Conservation (phyloP, 306 rosid genomes). For the Canavalia ensiformis region DNA sequence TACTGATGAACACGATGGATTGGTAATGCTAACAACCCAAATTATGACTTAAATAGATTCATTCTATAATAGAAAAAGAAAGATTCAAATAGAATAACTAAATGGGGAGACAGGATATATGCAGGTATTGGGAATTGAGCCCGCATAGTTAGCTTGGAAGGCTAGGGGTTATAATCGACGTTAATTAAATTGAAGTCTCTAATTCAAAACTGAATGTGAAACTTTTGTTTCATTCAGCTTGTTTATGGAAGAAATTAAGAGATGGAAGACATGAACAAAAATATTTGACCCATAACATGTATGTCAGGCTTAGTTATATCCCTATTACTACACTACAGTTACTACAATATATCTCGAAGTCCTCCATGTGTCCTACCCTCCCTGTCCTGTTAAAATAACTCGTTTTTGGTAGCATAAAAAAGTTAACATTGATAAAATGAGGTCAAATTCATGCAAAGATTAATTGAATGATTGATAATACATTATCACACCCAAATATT, state of each 20-base stretch:
- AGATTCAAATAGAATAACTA: too few relatives aligned
- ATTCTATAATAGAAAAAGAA: too few relatives aligned
- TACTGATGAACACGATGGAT: neutral
- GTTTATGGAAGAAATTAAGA: too few relatives aligned
- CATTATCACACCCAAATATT: neutral
- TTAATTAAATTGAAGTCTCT: too few relatives aligned
- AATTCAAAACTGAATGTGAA: too few relatives aligned
- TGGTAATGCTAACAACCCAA: neutral
- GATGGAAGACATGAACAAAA: too few relatives aligned
- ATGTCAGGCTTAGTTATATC: neutral
- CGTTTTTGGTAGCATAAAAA: neutral
- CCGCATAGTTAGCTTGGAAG: too few relatives aligned
- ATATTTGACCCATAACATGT: too few relatives aligned
- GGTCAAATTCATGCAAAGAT: neutral
- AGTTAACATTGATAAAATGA: slow-evolving; percentile 1
- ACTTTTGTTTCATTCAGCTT: too few relatives aligned
- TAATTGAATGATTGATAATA: neutral
- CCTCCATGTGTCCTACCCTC: neutral
- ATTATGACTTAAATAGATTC: neutral
- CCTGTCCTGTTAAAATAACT: neutral
- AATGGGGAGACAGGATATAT: too few relatives aligned
- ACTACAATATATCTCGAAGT: neutral
- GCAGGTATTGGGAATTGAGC: too few relatives aligned
- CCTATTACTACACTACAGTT: neutral
- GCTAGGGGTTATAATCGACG: too few relatives aligned